phyloP scores from a whole-genome alignment of 345 rosid species.

The Bruguiera parviflora region DNA sequence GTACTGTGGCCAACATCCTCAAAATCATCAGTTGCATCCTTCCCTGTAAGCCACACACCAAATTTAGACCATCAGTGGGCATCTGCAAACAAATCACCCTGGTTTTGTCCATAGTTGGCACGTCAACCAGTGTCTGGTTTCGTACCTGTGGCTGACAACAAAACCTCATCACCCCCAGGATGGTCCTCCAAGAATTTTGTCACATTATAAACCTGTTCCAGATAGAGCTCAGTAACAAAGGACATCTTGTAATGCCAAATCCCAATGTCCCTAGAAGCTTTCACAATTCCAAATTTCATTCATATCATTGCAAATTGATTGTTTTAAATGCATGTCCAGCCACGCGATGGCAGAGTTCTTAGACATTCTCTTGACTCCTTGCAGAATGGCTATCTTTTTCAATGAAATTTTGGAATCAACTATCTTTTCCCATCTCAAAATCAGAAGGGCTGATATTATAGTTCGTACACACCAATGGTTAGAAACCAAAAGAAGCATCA shows the following conservation, averaged over 20 bases:
- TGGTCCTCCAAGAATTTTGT: conserved; percentile 31
- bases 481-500: no score
- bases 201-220: conserved; percentile 23
- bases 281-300: no score
- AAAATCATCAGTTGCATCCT: conserved; percentile 90
- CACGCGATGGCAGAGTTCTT: no score
- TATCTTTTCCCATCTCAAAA: no score
- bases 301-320: no score
- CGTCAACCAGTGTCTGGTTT: no score
- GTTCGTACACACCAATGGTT: no score
- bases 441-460: no score
- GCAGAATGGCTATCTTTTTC: no score
- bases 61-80: conserved; percentile 2
- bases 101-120: background rate
- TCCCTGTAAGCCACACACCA: conserved; percentile 43
- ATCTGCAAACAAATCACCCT: background rate
- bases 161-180: conserved; percentile 30
- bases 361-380: no score
- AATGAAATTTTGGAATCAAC: no score
- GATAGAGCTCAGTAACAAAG: background rate
- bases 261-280: background rate
- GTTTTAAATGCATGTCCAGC: no score
- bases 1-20: conserved; percentile 92
- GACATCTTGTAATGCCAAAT: background rate
- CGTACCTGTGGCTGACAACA: conserved; percentile 27